A percentile compares a stretch with the other conserved stretches of the same genome.
phyloP scores from a whole-genome alignment of 2,329 filamentous ascomycete genomes.

The Colletotrichum camelliae region DNA sequence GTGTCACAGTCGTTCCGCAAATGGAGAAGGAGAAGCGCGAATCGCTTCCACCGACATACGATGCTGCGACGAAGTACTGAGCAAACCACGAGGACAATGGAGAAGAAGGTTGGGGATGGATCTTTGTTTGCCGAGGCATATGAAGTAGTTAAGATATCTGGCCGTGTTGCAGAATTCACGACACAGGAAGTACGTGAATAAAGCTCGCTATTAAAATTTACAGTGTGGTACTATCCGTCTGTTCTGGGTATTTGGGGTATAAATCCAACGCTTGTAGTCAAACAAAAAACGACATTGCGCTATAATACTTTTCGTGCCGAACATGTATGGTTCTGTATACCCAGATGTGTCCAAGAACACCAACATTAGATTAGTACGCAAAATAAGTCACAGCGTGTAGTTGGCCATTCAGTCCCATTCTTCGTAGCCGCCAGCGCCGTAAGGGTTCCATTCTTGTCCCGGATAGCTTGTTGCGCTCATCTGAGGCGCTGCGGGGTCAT shows the following conservation, averaged over 20 bases:
- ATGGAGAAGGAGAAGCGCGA: background rate
- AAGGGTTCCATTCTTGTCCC: constrained; percentile 73
- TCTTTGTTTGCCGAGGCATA: background rate
- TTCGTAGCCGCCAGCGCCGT: constrained; percentile 31
- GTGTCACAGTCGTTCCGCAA: background rate
- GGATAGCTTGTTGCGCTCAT: constrained; percentile 75
- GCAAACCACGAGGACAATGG: background rate
- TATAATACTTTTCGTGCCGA: background rate
- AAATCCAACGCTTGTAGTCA: background rate
- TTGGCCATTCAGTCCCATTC: constrained; percentile 8
- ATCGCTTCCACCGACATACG: constrained; percentile 6
- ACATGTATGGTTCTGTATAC: background rate
- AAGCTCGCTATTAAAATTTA: background rate
- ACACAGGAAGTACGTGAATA: background rate
- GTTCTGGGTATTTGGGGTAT: background rate
- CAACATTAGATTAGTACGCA: background rate
- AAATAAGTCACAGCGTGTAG: background rate
- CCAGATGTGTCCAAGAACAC: background rate
- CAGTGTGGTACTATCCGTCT: background rate
- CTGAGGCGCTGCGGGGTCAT: constrained; percentile 52
- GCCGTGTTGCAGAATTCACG: background rate
- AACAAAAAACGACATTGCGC: background rate
- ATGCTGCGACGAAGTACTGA: background rate
- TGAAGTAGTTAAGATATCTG: background rate
- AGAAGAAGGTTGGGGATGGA: background rate